These are phyloP conservation scores for Prinsepia uniflora DNA, from an alignment of 306 rosid species.

Conservation along the genomic window DNA sequence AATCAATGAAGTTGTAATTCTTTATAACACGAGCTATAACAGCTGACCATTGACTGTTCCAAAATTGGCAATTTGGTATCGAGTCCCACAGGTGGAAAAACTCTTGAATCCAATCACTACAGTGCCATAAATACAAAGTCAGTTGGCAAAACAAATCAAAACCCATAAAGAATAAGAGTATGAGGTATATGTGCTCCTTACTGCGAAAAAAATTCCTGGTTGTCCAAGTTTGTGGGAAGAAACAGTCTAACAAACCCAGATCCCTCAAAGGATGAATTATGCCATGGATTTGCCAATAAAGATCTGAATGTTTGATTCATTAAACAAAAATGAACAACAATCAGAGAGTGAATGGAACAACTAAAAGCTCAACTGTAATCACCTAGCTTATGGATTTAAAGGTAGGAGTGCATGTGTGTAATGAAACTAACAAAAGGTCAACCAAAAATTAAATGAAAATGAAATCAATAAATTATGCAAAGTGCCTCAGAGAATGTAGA, in stretches of 20 bases:
- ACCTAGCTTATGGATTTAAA: neutral
- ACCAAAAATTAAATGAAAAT: neutral
- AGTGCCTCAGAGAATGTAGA: constrained; percentile 23
- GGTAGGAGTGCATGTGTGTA: neutral
- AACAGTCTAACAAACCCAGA: constrained; percentile 95
- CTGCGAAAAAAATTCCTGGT: constrained; percentile 75
- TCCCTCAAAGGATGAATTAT: constrained; percentile 94
- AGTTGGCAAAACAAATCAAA: constrained; percentile 24
- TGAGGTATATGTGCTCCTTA: constrained; percentile 45
- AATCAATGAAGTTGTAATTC: constrained; percentile 65
- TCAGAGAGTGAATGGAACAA: constrained; percentile 11
- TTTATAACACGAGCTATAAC: constrained; percentile 82
- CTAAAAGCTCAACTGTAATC: neutral
- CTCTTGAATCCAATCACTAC: constrained; percentile 75
- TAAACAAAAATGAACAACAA: constrained; percentile 21
- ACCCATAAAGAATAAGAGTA: constrained; percentile 25
- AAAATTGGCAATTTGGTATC: constrained; percentile 95
- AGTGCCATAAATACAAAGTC: constrained; percentile 31
- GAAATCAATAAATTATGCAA: neutral
- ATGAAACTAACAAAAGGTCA: constrained; percentile 3
- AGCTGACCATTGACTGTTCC: constrained; percentile 98
- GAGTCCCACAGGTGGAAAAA: constrained; percentile 78
- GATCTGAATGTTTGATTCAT: constrained; percentile 54
- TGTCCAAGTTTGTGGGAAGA: constrained; percentile 86
- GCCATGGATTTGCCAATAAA: constrained; percentile 95